These are phyloP conservation scores for Sphagnurus paluster DNA, from an alignment of 1,284 basidiomycete species.

Conservation along the genomic window DNA sequence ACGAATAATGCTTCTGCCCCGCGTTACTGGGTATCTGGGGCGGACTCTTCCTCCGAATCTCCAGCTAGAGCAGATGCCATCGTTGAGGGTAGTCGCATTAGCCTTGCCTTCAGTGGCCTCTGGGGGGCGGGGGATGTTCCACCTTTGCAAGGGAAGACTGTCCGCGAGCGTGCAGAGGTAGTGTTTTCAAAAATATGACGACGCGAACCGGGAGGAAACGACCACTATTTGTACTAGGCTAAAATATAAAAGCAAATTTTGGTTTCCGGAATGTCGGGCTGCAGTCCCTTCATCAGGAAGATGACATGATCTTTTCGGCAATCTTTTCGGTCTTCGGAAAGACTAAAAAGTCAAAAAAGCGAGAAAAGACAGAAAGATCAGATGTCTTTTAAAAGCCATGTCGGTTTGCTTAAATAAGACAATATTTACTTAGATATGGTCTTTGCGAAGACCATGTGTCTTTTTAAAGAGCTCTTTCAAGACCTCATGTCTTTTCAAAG, in stretches of 20 bases:
- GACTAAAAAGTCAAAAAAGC: not conserved
- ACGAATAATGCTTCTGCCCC: not conserved
- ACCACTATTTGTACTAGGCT: too few species aligned
- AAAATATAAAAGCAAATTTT: too few species aligned
- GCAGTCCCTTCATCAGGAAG: not conserved
- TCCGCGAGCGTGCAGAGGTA: slow-evolving; percentile 25
- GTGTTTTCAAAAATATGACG: slow-evolving; percentile 24
- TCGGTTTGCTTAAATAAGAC: not conserved
- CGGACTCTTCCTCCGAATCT: not conserved
- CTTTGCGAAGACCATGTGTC: not conserved
- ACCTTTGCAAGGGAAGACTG: slow-evolving; percentile 18
- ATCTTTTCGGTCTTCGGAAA: not conserved
- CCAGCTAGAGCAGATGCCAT: slow-evolving; percentile 14
- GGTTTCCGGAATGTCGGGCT: too few species aligned
- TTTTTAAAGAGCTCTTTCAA: not conserved
- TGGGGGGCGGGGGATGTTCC: slow-evolving; percentile 26
- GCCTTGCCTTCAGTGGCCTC: slow-evolving; percentile 20
- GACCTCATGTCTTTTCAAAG: not conserved
- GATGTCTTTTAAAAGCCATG: not conserved
- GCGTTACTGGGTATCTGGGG: not conserved
- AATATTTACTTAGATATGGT: not conserved
- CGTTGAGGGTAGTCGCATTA: slow-evolving; percentile 7
- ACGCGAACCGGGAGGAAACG: too few species aligned
- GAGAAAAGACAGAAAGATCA: not conserved
- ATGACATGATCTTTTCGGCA: not conserved